Evolutionary conservation across 1,284 basidiomycete genomes (phyloP), one percentile per base, ranked within the genome.

Genomic region (Wolfiporia cocos): DNA sequence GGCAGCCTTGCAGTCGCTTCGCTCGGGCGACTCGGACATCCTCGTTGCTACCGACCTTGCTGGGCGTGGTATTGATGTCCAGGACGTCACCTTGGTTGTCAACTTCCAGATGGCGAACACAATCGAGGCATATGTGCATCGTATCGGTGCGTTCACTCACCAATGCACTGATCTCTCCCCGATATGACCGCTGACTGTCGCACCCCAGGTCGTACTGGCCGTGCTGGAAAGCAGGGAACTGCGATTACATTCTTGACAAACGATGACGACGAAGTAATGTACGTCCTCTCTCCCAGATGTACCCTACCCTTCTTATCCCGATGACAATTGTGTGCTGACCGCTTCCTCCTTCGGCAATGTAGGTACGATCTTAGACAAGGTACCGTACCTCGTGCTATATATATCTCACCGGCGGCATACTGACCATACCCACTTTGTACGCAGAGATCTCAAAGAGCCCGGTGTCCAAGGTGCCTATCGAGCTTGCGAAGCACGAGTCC

Each of bases 1-100:
- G 64, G 91, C 88, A 1, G 82, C 94, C 1, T 68, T 99, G 46
- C 85, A 91, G 50, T 70, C 88, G 0, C 68, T 99, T 44, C 85
- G 96, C 6, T 81, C 77, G 26, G 95, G 94, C 39, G 81, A 88
- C 43, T 73, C 85, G 23, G 82, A 86, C 59, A 78, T 92, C 28
- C 74, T 99, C 4, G 95, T 99, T 23, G 96, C 96, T 0, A 99
- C 95, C 14, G 96, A 99, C 66, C 74, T 99, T 41, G 95, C 96
- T 18, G 95, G 96, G 39, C 86, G 95, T 60, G 95, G 95, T 78
- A 98, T 99, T 62, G 96, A 99, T 67, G 92, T 99, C 3, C 89
- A 92, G 49, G 91, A 99, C 63, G 94, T 98, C 47, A 88, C 85
- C 43, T 71, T 97, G 42, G 95, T 99, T 50, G 82, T 98, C 73